phyloP scores from a whole-genome alignment of 2,329 filamentous ascomycete species.

The Ceratocystis cubensis region DNA sequence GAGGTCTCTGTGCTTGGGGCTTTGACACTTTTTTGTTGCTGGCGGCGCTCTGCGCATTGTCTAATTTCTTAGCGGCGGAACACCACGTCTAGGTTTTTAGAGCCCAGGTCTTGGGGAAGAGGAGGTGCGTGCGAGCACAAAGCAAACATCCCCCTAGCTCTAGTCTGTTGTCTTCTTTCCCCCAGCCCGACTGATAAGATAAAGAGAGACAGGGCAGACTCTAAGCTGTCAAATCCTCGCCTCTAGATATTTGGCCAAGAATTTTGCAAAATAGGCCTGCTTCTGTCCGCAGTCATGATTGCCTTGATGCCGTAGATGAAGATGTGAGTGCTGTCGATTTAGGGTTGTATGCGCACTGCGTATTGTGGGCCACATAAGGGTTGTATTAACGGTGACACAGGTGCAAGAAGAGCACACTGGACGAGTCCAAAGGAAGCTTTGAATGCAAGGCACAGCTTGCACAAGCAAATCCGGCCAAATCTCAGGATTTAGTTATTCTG shows the following conservation, averaged over 20 bases:
- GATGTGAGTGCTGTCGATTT: not conserved
- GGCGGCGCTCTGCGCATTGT: not conserved
- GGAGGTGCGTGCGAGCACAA: not conserved
- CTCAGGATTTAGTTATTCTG: too few species aligned
- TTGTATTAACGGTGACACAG: not conserved
- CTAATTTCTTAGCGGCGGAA: not conserved
- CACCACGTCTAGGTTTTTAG: not conserved
- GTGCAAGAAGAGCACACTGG: not conserved
- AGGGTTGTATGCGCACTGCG: not conserved
- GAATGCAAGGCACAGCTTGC: not conserved
- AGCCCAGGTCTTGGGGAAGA: not conserved
- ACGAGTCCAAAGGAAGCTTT: not conserved
- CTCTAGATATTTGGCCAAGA: not conserved
- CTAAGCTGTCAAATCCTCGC: not conserved
- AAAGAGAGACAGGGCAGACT: not conserved
- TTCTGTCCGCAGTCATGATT: not conserved
- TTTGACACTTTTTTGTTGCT: not conserved
- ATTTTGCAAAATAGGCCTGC: not conserved
- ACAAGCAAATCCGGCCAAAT: not conserved
- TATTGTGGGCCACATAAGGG: not conserved
- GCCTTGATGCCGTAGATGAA: not conserved
- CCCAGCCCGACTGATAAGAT: not conserved
- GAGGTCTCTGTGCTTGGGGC: not conserved
- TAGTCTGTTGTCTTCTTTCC: not conserved
- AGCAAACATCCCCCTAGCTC: not conserved